Percentiles rank a stretch among this genome's conserved stretches.
phyloP scores from a whole-genome alignment of 352 stramenopile genomes.

The Pythium pyrilobum region DNA sequence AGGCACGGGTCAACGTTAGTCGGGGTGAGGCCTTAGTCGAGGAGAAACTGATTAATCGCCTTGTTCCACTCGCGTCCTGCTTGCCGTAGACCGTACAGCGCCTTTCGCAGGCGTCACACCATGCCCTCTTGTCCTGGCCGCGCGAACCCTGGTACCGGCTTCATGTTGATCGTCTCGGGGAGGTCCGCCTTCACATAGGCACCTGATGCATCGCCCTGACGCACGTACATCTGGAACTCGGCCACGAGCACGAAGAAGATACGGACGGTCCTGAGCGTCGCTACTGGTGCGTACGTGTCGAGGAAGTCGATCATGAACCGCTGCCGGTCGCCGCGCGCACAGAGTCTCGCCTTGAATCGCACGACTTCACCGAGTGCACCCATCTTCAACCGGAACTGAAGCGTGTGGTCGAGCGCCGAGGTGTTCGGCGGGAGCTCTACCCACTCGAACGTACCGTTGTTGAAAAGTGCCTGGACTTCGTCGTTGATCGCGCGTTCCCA shows the following conservation, averaged over 20 bases:
- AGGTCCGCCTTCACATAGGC: constrained; percentile 8
- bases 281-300: constrained; percentile 6
- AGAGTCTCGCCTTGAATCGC: constrained; percentile 1
- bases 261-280: neutral
- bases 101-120: constrained; percentile 16
- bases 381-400: constrained; percentile 8
- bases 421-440: neutral
- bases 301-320: neutral
- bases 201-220: constrained; percentile 6
- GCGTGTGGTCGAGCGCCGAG: constrained; percentile 1
- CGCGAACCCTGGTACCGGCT: neutral
- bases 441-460: constrained; percentile 6
- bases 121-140: neutral
- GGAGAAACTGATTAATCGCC: constrained; percentile 12
- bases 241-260: constrained; percentile 11
- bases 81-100: constrained; percentile 28
- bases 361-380: neutral
- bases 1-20: constrained; percentile 20
- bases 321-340: constrained; percentile 2
- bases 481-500: neutral
- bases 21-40: neutral
- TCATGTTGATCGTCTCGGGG: neutral
- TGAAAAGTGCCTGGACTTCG: neutral
- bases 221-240: neutral
- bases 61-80: constrained; percentile 23